Percentiles rank a stretch among this genome's conserved stretches.
Conservation (phyloP, 495 filamentous ascomycete genomes). For the Parathielavia hyrcaniae region DNA sequence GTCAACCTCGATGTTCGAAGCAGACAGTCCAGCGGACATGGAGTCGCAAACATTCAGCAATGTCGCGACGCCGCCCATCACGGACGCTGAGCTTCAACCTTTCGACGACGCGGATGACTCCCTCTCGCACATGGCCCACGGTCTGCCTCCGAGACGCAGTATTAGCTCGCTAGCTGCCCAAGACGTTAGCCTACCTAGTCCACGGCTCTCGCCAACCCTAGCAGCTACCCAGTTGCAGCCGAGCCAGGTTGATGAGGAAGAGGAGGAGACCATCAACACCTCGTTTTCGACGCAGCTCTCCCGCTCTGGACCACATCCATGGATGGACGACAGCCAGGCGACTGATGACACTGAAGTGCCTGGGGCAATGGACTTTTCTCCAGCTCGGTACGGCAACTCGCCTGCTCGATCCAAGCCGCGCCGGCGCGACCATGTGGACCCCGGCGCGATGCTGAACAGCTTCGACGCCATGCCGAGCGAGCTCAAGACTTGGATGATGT, state of each 20-base stretch:
- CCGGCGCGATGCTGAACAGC: slow-evolving; percentile 75
- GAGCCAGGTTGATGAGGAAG: slow-evolving; percentile 36
- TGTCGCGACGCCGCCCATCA: slow-evolving; percentile 53
- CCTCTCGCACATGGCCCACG: slow-evolving; percentile 35
- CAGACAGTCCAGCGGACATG: slow-evolving; percentile 41
- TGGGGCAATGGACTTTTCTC: slow-evolving; percentile 18
- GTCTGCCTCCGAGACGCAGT: slow-evolving; percentile 37
- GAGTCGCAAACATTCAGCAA: slow-evolving; percentile 47
- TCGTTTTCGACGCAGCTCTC: slow-evolving; percentile 27
- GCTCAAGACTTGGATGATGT: slow-evolving; percentile 92
- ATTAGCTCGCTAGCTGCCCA: slow-evolving; percentile 63
- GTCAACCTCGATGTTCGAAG: slow-evolving; percentile 43
- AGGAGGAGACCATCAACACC: slow-evolving; percentile 32
- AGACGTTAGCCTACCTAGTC: slow-evolving; percentile 89
- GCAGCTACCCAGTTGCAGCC: slow-evolving; percentile 61
- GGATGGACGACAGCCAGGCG: slow-evolving; percentile 28
- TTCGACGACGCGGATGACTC: slow-evolving; percentile 43
- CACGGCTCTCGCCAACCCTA: slow-evolving; percentile 85
- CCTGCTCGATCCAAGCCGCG: slow-evolving; percentile 14
- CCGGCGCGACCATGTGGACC: slow-evolving; percentile 48
- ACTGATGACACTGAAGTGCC: slow-evolving; percentile 27
- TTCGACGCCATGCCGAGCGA: slow-evolving; percentile 86
- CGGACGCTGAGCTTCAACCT: slow-evolving; percentile 47
- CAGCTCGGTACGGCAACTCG: slow-evolving; percentile 17
- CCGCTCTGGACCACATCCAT: slow-evolving; percentile 20